Percentiles rank a stretch among this genome's conserved stretches.
Conservation (phyloP, 441 rosid species). For the Breynia disticha region DNA sequence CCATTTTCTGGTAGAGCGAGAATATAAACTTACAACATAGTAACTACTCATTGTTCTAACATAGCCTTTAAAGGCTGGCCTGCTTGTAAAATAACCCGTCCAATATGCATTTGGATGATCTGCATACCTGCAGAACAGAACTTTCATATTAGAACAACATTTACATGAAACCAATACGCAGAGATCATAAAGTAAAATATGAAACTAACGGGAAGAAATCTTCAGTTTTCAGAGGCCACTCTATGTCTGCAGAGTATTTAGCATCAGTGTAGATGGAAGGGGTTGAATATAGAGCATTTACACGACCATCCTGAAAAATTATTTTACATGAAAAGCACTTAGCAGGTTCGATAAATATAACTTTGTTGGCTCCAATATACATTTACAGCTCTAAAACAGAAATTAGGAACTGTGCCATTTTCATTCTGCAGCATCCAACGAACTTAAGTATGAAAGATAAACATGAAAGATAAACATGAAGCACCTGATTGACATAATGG, state of each 20-base stretch:
- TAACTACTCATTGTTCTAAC: slow-evolving; percentile 92
- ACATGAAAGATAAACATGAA: slow-evolving; percentile 1
- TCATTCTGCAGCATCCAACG: background rate
- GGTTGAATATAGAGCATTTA: slow-evolving; percentile 92
- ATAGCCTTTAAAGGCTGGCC: slow-evolving; percentile 88
- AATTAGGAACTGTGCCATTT: background rate
- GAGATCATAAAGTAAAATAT: slow-evolving; percentile 1
- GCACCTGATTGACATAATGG: slow-evolving; percentile 91
- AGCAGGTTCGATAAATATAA: background rate
- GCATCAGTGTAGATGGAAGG: slow-evolving; percentile 99
- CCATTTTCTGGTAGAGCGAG: slow-evolving; percentile 7
- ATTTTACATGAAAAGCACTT: slow-evolving; percentile 4
- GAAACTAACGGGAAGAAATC: slow-evolving; percentile 94
- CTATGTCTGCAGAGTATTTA: slow-evolving; percentile 60
- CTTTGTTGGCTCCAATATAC: background rate
- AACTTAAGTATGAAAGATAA: no score
- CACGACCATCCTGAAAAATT: slow-evolving; percentile 79
- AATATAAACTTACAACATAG: slow-evolving; percentile 54
- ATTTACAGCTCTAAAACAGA: no score
- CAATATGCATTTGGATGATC: slow-evolving; percentile 91
- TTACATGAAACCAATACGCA: slow-evolving; percentile 9
- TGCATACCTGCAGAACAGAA: slow-evolving; percentile 58
- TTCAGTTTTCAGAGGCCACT: slow-evolving; percentile 84
- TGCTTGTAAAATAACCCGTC: slow-evolving; percentile 97
- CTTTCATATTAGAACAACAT: background rate